Evolutionary conservation across 352 stramenopile species (phyloP).

Genomic region (Phytophthora tubulina): DNA sequence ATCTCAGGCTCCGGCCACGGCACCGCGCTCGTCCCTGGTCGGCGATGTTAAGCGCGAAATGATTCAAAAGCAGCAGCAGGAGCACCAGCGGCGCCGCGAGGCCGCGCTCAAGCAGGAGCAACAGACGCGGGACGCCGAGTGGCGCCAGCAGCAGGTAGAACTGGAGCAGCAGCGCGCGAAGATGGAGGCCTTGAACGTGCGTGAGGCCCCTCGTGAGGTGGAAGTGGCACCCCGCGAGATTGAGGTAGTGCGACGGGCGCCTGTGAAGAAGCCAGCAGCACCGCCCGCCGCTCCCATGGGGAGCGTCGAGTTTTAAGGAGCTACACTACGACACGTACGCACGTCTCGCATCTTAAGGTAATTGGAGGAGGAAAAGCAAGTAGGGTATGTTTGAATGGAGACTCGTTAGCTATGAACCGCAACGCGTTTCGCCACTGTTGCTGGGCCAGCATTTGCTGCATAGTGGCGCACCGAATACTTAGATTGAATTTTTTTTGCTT

Average conservation of each 20-base stretch:
- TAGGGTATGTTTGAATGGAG: slow-evolving; percentile 40
- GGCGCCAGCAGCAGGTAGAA: slow-evolving; percentile 46
- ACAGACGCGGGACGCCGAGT: slow-evolving; percentile 25
- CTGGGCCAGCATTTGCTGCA: slow-evolving; percentile 9
- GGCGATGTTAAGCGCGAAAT: slow-evolving; percentile 75
- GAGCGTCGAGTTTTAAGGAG: slow-evolving; percentile 56
- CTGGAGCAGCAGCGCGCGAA: slow-evolving; percentile 43
- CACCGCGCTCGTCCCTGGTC: slow-evolving; percentile 67
- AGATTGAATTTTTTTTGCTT: slow-evolving; percentile 6
- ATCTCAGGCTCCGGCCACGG: slow-evolving; percentile 15
- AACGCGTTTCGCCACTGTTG: slow-evolving; percentile 2
- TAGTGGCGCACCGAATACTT: slow-evolving; percentile 1
- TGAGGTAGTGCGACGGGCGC: slow-evolving; percentile 53
- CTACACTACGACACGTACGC: slow-evolving; percentile 26
- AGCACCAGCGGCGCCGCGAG: slow-evolving; percentile 73
- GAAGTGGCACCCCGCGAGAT: slow-evolving; percentile 52
- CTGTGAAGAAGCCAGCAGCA: slow-evolving; percentile 40
- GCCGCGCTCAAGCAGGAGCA: slow-evolving; percentile 68
- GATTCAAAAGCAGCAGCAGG: slow-evolving; percentile 69
- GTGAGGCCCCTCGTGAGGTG: slow-evolving; percentile 37
- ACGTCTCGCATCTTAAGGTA: slow-evolving; percentile 31
- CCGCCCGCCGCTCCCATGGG: slow-evolving; percentile 34
- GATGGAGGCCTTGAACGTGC: slow-evolving; percentile 33
- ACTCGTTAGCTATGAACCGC: slow-evolving; percentile 36
- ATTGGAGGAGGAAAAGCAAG: slow-evolving; percentile 27